phyloP scores from a whole-genome alignment of 192 early-diverging fungal genomes.

The Entomortierella beljakovae region DNA sequence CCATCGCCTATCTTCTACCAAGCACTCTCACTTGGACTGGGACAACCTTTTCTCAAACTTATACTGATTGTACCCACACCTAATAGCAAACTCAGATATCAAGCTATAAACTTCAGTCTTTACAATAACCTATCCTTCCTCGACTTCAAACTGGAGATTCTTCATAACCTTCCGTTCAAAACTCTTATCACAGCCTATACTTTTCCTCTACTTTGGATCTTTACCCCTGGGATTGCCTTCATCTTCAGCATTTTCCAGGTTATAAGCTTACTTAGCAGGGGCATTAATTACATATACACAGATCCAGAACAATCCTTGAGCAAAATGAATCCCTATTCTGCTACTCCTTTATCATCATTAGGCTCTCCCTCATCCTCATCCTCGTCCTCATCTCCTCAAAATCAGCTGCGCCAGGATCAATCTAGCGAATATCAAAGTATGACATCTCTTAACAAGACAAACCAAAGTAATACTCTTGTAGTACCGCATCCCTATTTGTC shows the following conservation, averaged over 20 bases:
- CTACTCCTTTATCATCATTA: conserved; percentile 3
- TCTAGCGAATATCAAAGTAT: not conserved
- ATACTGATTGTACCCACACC: not conserved
- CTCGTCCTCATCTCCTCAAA: not conserved
- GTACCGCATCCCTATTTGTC: not conserved
- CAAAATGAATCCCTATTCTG: not conserved
- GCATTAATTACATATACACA: not conserved
- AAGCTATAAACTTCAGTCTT: not conserved
- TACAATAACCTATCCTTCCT: not conserved
- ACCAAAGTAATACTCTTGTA: not conserved
- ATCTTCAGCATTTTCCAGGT: conserved; percentile 34
- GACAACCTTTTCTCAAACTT: conserved; percentile 4
- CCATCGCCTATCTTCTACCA: conserved; percentile 8
- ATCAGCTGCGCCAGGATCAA: conserved; percentile 7
- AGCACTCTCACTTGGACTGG: not conserved
- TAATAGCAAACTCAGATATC: not conserved
- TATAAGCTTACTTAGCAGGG: conserved; percentile 12
- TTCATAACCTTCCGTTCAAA: conserved; percentile 13
- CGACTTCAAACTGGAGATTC: not conserved
- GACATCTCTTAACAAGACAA: not conserved
- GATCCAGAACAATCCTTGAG: not conserved
- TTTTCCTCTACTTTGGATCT: conserved; percentile 29
- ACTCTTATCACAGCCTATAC: conserved; percentile 31
- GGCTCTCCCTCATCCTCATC: not conserved
- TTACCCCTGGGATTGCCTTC: conserved; percentile 23